Percentiles rank a stretch among this genome's conserved stretches.
Evolutionary conservation across 2,329 filamentous ascomycete genomes (phyloP).

Genomic region (Pyricularia pennisetigena): DNA sequence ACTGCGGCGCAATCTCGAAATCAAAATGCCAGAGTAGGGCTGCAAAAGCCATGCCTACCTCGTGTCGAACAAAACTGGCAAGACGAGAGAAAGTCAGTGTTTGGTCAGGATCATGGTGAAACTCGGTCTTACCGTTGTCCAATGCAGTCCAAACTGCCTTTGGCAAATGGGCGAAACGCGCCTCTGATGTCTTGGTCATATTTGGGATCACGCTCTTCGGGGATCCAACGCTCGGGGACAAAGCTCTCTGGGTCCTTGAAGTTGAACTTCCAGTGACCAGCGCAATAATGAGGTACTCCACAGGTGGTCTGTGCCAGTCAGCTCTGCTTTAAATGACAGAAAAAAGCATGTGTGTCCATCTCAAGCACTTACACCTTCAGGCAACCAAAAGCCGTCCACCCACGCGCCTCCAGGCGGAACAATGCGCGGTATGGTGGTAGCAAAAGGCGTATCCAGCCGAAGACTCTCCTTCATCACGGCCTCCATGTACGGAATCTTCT

Average conservation of each 20-base stretch:
- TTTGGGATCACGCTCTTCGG: neutral
- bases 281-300: neutral
- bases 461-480: neutral
- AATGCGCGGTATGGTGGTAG: neutral
- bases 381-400: neutral
- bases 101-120: too few relatives aligned
- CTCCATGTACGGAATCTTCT: neutral
- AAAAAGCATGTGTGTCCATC: too few relatives aligned
- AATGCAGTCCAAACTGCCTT: neutral
- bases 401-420: neutral
- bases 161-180: neutral
- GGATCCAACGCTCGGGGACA: neutral
- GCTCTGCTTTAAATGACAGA: too few relatives aligned
- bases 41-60: neutral
- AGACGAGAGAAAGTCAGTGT: too few relatives aligned
- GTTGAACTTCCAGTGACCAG: neutral
- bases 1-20: neutral
- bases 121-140: neutral
- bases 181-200: neutral
- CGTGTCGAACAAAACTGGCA: neutral
- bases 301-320: neutral
- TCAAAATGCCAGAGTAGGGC: neutral
- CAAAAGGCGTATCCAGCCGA: neutral
- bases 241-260: neutral
- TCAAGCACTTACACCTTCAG: neutral